These are phyloP conservation scores for Phyllosticta capitalensis DNA, from an alignment of 2,329 filamentous ascomycete genomes.

Conservation along the genomic window DNA sequence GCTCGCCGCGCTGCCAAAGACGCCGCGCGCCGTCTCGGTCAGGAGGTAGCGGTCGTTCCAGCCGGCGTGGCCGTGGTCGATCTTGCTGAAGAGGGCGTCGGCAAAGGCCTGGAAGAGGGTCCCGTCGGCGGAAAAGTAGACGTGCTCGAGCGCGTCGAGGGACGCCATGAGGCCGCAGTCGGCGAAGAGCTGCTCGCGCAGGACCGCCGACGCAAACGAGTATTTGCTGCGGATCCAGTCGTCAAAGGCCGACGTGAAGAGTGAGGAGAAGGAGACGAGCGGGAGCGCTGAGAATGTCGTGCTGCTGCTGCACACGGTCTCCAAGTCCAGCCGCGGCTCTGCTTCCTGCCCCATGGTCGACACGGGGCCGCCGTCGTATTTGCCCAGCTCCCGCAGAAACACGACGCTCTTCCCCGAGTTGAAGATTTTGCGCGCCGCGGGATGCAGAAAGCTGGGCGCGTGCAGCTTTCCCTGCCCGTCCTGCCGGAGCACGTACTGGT, in stretches of 20 bases:
- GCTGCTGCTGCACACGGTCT: constrained; percentile 42
- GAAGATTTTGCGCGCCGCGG: constrained; percentile 64
- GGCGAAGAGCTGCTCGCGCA: constrained; percentile 58
- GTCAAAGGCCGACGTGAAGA: constrained; percentile 63
- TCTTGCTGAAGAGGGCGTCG: constrained; percentile 60
- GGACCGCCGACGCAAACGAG: constrained; percentile 54
- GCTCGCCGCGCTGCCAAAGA: constrained; percentile 46
- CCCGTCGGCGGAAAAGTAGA: constrained; percentile 74
- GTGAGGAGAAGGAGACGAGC: constrained; percentile 61
- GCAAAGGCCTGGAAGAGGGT: constrained; percentile 57
- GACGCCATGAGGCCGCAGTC: constrained; percentile 57
- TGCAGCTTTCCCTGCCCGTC: constrained; percentile 52
- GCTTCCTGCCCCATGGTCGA: constrained; percentile 30
- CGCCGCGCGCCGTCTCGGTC: constrained; percentile 66
- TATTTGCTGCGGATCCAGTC: constrained; percentile 71
- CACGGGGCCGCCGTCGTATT: background rate
- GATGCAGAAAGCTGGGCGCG: constrained; percentile 65
- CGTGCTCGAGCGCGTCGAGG: constrained; percentile 55
- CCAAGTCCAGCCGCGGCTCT: constrained; percentile 43
- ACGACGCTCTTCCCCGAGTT: constrained; percentile 82
- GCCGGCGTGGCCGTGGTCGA: constrained; percentile 49
- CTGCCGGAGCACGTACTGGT: constrained; percentile 58
- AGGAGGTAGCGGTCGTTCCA: constrained; percentile 81
- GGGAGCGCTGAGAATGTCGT: constrained; percentile 25
- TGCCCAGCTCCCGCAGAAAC: constrained; percentile 59